Conservation (phyloP, 805 yeast species). For the Spathaspora hagerdaliae region DNA sequence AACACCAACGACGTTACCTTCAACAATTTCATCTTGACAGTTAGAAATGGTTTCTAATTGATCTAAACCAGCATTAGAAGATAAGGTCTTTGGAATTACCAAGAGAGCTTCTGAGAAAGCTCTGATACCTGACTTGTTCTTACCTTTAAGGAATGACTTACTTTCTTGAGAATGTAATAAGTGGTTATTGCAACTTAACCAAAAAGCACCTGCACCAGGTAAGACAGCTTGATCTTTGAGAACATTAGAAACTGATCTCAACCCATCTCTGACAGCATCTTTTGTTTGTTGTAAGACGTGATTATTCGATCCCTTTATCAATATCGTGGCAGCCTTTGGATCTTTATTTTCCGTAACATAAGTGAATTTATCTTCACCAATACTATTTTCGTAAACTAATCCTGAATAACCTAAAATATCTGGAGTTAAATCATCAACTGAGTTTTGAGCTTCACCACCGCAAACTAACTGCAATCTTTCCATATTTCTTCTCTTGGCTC, state of each 20-base stretch:
- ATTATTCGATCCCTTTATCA: slow-evolving; percentile 90
- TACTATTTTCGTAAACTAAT: slow-evolving; percentile 81
- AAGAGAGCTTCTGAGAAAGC: slow-evolving; percentile 93
- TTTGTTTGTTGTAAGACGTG: slow-evolving; percentile 88
- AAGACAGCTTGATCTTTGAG: slow-evolving; percentile 79
- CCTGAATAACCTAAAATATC: slow-evolving; percentile 85
- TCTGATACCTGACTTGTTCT: slow-evolving; percentile 81
- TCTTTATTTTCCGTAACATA: slow-evolving; percentile 86
- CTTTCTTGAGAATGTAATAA: slow-evolving; percentile 33
- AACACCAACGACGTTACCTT: slow-evolving; percentile 82
- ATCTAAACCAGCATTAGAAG: slow-evolving; percentile 91
- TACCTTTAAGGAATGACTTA: slow-evolving; percentile 64
- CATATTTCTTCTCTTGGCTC: slow-evolving; percentile 99
- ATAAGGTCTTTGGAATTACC: slow-evolving; percentile 88
- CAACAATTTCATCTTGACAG: slow-evolving; percentile 84
- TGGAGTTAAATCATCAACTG: slow-evolving; percentile 88
- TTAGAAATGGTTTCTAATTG: slow-evolving; percentile 82
- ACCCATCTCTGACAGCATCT: slow-evolving; percentile 96
- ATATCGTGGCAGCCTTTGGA: slow-evolving; percentile 87
- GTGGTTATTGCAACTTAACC: slow-evolving; percentile 73
- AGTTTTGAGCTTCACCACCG: slow-evolving; percentile 97
- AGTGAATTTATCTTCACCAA: slow-evolving; percentile 97
- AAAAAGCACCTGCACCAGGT: slow-evolving; percentile 98
- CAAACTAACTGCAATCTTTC: slow-evolving; percentile 94
- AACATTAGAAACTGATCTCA: slow-evolving; percentile 90